Evolutionary conservation across 257 asterid species (phyloP).

Genomic region (Echium plantagineum): DNA sequence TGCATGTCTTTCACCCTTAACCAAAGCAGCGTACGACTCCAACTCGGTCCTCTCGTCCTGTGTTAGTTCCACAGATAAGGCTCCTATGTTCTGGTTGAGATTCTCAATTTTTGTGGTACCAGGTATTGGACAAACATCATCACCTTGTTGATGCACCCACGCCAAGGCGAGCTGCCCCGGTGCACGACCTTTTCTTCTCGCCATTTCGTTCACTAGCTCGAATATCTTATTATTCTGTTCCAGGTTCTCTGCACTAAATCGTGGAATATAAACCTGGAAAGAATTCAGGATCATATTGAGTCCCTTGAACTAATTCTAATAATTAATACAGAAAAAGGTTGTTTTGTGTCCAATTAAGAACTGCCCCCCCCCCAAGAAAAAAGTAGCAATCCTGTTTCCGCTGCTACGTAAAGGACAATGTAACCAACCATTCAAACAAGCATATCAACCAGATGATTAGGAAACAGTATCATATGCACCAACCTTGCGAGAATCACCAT

Average conservation of each 20-base stretch:
- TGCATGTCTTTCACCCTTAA: background rate
- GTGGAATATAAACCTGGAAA: background rate
- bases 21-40: background rate
- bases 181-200: background rate
- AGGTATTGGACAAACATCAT: background rate
- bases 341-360: too few species aligned
- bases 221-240: background rate
- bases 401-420: background rate
- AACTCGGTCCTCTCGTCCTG: background rate
- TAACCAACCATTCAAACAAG: background rate
- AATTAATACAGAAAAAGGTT: too few species aligned
- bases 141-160: background rate
- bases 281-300: background rate
- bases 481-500: slow-evolving; percentile 18
- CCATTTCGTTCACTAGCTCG: background rate
- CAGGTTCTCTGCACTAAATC: background rate
- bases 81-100: background rate
- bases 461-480: background rate
- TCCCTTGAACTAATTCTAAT: background rate
- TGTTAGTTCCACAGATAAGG: background rate
- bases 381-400: too few species aligned
- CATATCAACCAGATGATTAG: too few species aligned
- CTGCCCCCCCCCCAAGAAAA: too few species aligned
- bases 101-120: background rate
- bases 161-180: background rate